Conservation (phyloP, 345 rosid genomes). For the Zanthoxylum bungeanum region DNA sequence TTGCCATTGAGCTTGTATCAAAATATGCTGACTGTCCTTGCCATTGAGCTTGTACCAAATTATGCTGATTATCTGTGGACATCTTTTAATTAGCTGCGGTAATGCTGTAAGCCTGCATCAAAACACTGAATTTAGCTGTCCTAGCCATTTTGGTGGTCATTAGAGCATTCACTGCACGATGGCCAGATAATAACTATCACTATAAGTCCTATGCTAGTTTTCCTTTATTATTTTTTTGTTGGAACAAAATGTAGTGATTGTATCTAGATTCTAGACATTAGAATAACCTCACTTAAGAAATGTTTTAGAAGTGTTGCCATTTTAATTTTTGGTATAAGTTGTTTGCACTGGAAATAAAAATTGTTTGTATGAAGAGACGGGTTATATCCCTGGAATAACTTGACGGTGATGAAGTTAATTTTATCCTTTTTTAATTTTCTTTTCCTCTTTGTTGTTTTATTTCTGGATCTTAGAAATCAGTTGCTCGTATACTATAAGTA, state of each 20-base stretch:
- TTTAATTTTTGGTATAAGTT: neutral
- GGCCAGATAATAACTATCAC: neutral
- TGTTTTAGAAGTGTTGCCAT: neutral
- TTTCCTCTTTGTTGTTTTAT: neutral
- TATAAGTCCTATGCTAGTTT: neutral
- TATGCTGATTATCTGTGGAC: too few relatives aligned
- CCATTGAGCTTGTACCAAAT: neutral
- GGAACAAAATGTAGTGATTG: neutral
- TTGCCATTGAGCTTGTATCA: neutral
- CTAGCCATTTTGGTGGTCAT: neutral
- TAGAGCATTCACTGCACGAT: conserved; percentile 7
- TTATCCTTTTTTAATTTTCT: neutral
- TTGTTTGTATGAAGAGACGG: neutral
- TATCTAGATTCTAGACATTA: neutral
- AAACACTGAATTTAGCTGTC: neutral
- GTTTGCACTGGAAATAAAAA: neutral
- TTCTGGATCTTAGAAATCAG: neutral
- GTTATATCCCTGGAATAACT: neutral
- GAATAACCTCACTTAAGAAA: neutral
- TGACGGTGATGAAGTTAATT: neutral
- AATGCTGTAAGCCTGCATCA: too few relatives aligned
- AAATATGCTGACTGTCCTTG: too few relatives aligned
- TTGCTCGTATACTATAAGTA: neutral
- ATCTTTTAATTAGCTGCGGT: too few relatives aligned
- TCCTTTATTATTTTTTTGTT: neutral